These are phyloP conservation scores for Penicillium maclennaniae DNA, from an alignment of 495 filamentous ascomycete species.

Conservation along the genomic window DNA sequence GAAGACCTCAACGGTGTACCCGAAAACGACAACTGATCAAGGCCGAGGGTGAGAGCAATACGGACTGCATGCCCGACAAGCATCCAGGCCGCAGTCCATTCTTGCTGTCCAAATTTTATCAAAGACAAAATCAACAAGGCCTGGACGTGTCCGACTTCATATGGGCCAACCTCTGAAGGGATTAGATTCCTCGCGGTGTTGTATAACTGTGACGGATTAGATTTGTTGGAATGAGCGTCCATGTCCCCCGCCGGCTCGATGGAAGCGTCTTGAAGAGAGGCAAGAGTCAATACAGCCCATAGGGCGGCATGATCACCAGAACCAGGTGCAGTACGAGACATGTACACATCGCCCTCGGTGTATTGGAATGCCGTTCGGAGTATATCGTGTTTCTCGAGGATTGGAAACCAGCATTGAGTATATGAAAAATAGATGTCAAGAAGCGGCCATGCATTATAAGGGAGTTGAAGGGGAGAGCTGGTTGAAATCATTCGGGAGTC, in stretches of 20 bases:
- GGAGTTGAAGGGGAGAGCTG: conserved; percentile 27
- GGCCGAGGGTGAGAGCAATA: conserved; percentile 45
- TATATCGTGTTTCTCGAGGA: conserved; percentile 65
- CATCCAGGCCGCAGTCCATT: conserved; percentile 54
- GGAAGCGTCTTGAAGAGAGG: conserved; percentile 45
- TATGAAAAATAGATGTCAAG: conserved; percentile 72
- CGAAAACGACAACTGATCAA: conserved; percentile 24
- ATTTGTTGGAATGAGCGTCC: conserved; percentile 11
- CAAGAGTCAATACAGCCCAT: conserved; percentile 57
- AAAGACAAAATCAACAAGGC: conserved; percentile 59
- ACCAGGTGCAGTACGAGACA: conserved; percentile 25
- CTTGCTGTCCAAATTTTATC: conserved; percentile 52
- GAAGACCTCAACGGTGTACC: conserved; percentile 4
- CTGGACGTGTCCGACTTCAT: conserved; percentile 58
- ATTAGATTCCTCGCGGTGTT: conserved; percentile 52
- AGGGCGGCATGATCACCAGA: conserved; percentile 58
- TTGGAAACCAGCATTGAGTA: conserved; percentile 71
- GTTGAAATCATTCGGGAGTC: conserved; percentile 14
- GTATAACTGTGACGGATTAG: conserved; percentile 44
- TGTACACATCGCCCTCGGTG: conserved; percentile 36
- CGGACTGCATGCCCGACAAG: conserved; percentile 59
- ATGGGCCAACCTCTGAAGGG: conserved; percentile 49
- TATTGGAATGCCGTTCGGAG: conserved; percentile 46
- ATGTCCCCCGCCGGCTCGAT: conserved; percentile 34
- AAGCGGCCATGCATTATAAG: conserved; percentile 52